Evolutionary conservation across 176 grass and related monocot species (phyloP).

Genomic region (Musa itinerans): DNA sequence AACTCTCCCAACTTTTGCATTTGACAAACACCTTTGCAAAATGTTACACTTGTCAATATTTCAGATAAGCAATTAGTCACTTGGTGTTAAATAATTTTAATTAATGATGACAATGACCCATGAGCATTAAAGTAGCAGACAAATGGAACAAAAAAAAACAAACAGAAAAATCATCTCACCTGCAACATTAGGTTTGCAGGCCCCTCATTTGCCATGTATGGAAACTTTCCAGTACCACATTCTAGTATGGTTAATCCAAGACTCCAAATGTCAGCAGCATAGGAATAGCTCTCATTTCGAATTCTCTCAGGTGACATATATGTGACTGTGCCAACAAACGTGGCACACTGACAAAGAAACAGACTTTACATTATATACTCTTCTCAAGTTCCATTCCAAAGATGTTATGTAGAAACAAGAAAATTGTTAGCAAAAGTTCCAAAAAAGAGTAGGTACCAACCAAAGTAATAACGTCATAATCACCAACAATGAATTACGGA

Average conservation of each 20-base stretch:
- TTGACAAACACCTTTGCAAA: too few species aligned
- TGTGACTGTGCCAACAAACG: slow-evolving; percentile 89
- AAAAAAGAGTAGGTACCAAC: background rate
- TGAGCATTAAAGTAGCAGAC: background rate
- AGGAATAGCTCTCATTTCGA: slow-evolving; percentile 84
- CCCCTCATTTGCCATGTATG: slow-evolving; percentile 81
- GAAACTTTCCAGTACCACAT: slow-evolving; percentile 92
- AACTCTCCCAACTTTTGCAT: too few species aligned
- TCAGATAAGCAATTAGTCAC: background rate
- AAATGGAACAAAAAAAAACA: slow-evolving; percentile 14
- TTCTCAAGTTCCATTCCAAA: background rate
- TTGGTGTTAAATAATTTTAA: background rate
- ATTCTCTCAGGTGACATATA: slow-evolving; percentile 99
- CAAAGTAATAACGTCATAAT: too few species aligned
- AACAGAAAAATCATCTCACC: slow-evolving; percentile 29
- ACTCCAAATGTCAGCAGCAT: slow-evolving; percentile 96
- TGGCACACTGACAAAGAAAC: slow-evolving; percentile 78
- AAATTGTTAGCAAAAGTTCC: slow-evolving; percentile 14
- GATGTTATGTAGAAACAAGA: background rate
- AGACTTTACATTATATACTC: slow-evolving; percentile 6
- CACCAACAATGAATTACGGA: slow-evolving; percentile 8
- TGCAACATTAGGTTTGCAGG: slow-evolving; percentile 94
- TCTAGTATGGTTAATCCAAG: slow-evolving; percentile 85
- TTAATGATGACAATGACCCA: background rate
- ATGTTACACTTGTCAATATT: background rate